phyloP scores from a whole-genome alignment of 345 rosid genomes.

The Aquilaria yunnanensis region DNA sequence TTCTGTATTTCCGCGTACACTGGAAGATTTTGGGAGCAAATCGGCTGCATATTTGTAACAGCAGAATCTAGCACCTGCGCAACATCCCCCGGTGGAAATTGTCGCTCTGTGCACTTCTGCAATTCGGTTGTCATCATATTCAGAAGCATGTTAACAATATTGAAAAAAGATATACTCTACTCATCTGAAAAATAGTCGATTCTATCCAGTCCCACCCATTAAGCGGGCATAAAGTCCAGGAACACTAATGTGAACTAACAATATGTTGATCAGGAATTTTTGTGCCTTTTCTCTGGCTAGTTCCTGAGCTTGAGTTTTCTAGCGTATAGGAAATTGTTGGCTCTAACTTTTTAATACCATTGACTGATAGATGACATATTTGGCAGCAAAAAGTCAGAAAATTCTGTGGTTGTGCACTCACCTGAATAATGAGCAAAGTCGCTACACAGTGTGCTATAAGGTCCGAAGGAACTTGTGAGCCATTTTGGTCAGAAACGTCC shows the following conservation, averaged over 20 bases:
- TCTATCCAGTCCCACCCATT: too few relatives aligned
- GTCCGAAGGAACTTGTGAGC: slow-evolving; percentile 46
- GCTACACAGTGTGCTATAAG: slow-evolving; percentile 64
- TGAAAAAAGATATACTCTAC: neutral
- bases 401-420: slow-evolving; percentile 6
- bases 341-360: too few relatives aligned
- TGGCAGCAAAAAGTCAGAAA: neutral
- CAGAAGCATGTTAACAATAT: neutral
- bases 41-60: slow-evolving; percentile 64
- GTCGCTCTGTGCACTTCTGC: slow-evolving; percentile 89
- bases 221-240: too few relatives aligned
- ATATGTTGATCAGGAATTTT: too few relatives aligned
- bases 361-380: too few relatives aligned
- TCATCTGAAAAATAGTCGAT: too few relatives aligned
- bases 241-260: too few relatives aligned
- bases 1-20: slow-evolving; percentile 81
- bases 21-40: slow-evolving; percentile 69
- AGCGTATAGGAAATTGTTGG: too few relatives aligned
- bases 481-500: slow-evolving; percentile 30
- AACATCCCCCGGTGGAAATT: slow-evolving; percentile 73
- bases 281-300: too few relatives aligned
- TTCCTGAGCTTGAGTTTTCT: too few relatives aligned
- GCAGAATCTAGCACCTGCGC: slow-evolving; percentile 78
- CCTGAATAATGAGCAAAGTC: slow-evolving; percentile 80
- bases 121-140: slow-evolving; percentile 8